Base-by-base conservation (phyloP, 1,139 yeast genomes). In the Pichia cactophila region DNA sequence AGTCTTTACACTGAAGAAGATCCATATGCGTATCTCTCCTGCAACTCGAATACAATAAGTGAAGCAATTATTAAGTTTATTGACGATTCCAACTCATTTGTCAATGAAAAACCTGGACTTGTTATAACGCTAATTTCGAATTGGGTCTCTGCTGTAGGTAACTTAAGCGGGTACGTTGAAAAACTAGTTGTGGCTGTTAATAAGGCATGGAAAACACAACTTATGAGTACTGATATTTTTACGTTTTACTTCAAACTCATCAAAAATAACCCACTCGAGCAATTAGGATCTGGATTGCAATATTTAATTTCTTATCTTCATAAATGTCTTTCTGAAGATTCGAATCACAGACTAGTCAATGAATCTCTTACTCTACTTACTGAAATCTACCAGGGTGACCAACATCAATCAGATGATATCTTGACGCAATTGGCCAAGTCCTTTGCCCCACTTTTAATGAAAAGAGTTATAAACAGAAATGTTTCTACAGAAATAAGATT, bases 401-500 rank as follows among this genome's bases (percentile, higher is more conserved):
- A 60, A 41, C 48, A 65, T 23, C 42, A 55, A 20, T 58, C 54
- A 47, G 26, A 45, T 4, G 40, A 50, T 23, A 16, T 47, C 5
- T 40, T 41, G 10, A 46, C 50, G 4, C 43, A 40, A 8, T 26
- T 54, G 11, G 26, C 38, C 8, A 39, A 31, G 9, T 43, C 40
- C 9, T 47, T 56, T 35, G 35, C 53, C 7, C 50, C 61, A 17
- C 37, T 53, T 4, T 46, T 63, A 20, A 44, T 67, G 3, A 65
- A 63, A n/a, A 75, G 72, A 48, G 68, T 72, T 6, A 56, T 65
- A 2, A 69, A 71, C 42, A 71, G 73, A 43, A 66, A 68, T 14
- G 70, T 71, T 50, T 77, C 82, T 8, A 66, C 75, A 51, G 83
- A 78, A 45, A 71, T 80, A 17, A 67, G 82, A 45, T 76, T 74